Percentiles rank a stretch among this genome's conserved stretches.
These are phyloP conservation scores for Aspergillus unguis DNA, from an alignment of 2,329 filamentous ascomycete genomes.

Conservation along the genomic window DNA sequence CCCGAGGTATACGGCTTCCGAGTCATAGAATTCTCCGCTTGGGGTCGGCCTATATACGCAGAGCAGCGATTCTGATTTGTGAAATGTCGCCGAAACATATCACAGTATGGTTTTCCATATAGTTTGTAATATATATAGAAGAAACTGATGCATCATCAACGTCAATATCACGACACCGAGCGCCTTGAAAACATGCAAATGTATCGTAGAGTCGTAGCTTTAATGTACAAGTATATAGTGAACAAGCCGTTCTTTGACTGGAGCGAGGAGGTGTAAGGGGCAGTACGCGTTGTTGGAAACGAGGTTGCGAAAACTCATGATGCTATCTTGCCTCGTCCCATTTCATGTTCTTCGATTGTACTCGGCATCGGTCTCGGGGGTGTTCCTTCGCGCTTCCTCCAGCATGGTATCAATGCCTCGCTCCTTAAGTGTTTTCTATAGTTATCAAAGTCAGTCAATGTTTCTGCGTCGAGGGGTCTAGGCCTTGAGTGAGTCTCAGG, in stretches of 20 bases:
- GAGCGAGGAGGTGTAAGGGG: too few relatives aligned
- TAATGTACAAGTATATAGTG: constrained; percentile 3
- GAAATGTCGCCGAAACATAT: background rate
- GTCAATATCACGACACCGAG: constrained; percentile 1
- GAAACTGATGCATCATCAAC: background rate
- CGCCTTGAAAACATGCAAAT: constrained; percentile 4
- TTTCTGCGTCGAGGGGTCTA: too few relatives aligned
- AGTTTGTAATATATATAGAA: background rate
- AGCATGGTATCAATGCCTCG: constrained; percentile 90
- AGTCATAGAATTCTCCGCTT: background rate
- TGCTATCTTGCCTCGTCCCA: too few relatives aligned
- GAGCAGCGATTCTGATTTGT: background rate
- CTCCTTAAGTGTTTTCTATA: constrained; percentile 81
- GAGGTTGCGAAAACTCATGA: too few relatives aligned
- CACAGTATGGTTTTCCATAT: background rate
- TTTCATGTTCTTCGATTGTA: constrained; percentile 50
- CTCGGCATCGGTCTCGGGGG: constrained; percentile 77
- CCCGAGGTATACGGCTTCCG: too few relatives aligned
- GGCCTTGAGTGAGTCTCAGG: too few relatives aligned
- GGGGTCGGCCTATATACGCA: background rate
- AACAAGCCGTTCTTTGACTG: too few relatives aligned
- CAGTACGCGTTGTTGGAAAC: too few relatives aligned
- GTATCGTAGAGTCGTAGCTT: constrained; percentile 7
- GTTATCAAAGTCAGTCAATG: background rate
- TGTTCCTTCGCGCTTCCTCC: constrained; percentile 84